Percentiles rank a stretch among this genome's conserved stretches.
Evolutionary conservation across 2,329 filamentous ascomycete genomes (phyloP).

Genomic region (Neonectria magnoliae): DNA sequence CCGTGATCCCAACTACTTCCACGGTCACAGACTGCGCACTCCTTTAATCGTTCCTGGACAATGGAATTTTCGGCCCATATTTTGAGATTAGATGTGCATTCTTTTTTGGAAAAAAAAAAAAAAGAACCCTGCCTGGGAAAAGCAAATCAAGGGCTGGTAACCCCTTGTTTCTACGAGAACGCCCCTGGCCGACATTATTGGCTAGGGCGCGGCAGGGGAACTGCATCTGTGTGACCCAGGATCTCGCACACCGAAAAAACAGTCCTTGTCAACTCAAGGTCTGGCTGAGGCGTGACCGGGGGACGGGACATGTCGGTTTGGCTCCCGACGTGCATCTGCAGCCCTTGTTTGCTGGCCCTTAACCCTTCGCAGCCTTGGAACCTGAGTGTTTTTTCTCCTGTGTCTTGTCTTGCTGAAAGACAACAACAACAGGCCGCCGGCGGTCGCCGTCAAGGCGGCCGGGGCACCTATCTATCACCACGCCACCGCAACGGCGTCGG

Average conservation of each 20-base stretch:
- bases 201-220: slow-evolving; percentile 5
- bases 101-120: slow-evolving; percentile 10
- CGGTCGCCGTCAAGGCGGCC: slow-evolving; percentile 14
- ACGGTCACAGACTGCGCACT: neutral
- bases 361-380: slow-evolving; percentile 7
- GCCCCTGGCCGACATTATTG: slow-evolving; percentile 28
- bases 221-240: slow-evolving; percentile 21
- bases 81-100: slow-evolving; percentile 21
- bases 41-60: slow-evolving; percentile 3
- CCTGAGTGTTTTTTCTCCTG: neutral
- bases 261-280: slow-evolving; percentile 4
- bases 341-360: slow-evolving; percentile 21
- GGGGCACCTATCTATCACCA: slow-evolving; percentile 21
- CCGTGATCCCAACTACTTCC: slow-evolving; percentile 1
- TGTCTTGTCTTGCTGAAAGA: neutral
- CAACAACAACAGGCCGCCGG: slow-evolving; percentile 2
- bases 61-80: slow-evolving; percentile 15
- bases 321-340: slow-evolving; percentile 37
- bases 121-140: slow-evolving; percentile 2
- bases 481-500: slow-evolving; percentile 11
- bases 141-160: slow-evolving; percentile 20
- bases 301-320: slow-evolving; percentile 32
- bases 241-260: slow-evolving; percentile 27
- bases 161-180: slow-evolving; percentile 24
- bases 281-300: slow-evolving; percentile 33